phyloP scores from a whole-genome alignment of 2,329 filamentous ascomycete species.

The Lasiodiplodia sp. region DNA sequence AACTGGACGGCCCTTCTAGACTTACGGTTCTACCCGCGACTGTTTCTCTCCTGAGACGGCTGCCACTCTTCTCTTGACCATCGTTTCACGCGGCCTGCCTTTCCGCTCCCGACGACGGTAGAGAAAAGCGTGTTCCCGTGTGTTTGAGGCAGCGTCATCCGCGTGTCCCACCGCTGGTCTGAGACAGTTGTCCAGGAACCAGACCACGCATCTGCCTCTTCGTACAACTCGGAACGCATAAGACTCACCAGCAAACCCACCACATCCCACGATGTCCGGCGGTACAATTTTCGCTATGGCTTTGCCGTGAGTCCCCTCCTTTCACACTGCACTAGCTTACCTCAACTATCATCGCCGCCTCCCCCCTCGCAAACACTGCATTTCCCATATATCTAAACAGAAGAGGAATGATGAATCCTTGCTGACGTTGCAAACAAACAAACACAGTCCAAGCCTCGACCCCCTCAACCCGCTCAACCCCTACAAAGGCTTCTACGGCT shows the following conservation, averaged over 20 bases:
- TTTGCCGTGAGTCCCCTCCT: background rate
- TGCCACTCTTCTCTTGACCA: too few relatives aligned
- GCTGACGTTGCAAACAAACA: background rate
- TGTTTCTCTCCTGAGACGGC: background rate
- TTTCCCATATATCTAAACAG: too few relatives aligned
- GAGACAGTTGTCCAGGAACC: too few relatives aligned
- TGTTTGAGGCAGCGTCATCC: too few relatives aligned
- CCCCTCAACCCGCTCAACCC: background rate
- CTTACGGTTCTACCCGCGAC: too few relatives aligned
- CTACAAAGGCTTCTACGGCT: background rate
- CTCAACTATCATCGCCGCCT: background rate
- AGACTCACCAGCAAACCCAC: background rate
- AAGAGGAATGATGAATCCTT: too few relatives aligned
- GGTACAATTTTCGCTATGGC: background rate
- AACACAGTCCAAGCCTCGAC: background rate
- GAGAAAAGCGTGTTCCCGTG: too few relatives aligned
- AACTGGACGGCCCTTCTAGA: background rate
- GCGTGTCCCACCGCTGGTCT: too few relatives aligned
- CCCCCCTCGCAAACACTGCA: too few relatives aligned
- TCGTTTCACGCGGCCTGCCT: background rate
- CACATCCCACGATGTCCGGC: background rate
- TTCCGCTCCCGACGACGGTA: background rate
- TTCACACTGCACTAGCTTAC: background rate
- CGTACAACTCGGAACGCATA: background rate
- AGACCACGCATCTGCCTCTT: too few relatives aligned